Evolutionary conservation across 148 eudicot species (phyloP).

Genomic region (Pouteria glomerata): DNA sequence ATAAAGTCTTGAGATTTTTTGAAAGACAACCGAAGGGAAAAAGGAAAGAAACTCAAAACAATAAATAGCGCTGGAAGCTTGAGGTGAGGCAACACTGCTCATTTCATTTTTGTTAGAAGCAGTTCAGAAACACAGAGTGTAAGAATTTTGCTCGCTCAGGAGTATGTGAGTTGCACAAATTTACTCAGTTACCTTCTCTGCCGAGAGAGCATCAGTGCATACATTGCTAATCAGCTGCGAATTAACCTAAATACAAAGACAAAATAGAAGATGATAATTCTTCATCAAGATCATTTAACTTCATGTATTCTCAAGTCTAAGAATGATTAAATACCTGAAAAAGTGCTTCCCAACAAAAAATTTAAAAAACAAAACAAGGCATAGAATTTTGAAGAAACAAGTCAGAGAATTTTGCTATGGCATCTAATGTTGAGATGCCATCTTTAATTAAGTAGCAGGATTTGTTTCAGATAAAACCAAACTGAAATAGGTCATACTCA

Average conservation of each 20-base stretch:
- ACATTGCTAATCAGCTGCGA: slow-evolving; percentile 99
- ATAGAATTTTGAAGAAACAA: background rate
- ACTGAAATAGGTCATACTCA: too few relatives aligned
- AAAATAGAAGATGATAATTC: slow-evolving; percentile 8
- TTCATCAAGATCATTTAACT: background rate
- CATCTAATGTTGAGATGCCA: background rate
- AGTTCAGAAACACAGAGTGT: background rate
- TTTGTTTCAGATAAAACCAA: too few relatives aligned
- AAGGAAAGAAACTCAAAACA: background rate
- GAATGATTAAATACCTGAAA: background rate
- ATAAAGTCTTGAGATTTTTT: background rate
- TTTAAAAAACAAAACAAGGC: background rate
- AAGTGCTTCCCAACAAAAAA: background rate
- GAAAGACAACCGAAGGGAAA: background rate
- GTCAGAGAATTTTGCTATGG: background rate
- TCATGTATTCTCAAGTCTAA: background rate
- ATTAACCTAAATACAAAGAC: slow-evolving; percentile 60
- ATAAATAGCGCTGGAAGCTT: background rate
- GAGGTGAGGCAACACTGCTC: background rate
- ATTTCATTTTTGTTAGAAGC: background rate
- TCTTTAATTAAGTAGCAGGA: background rate
- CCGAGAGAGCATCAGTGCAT: slow-evolving; percentile 97
- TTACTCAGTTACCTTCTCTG: slow-evolving; percentile 74
- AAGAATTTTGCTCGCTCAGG: background rate
- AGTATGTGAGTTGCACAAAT: slow-evolving; percentile 4